These are phyloP conservation scores for Stereocaulon alpinum DNA, from an alignment of 495 filamentous ascomycete genomes.

Conservation along the genomic window DNA sequence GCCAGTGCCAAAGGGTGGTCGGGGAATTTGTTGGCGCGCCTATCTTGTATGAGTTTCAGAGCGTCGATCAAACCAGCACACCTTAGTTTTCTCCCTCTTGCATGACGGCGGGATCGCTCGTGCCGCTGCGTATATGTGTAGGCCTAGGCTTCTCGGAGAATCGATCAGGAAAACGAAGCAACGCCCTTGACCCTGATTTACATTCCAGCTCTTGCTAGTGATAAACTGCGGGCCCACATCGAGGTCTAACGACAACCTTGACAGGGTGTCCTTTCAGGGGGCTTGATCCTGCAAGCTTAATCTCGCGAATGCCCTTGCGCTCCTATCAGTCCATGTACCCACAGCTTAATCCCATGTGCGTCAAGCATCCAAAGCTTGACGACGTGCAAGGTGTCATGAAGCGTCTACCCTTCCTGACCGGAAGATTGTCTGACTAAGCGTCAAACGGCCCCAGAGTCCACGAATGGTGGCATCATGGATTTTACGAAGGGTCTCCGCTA, in stretches of 20 bases:
- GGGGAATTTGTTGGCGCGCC: slow-evolving; percentile 17
- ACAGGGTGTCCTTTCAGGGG: background rate
- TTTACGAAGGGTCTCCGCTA: no score
- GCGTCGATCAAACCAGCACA: slow-evolving; percentile 18
- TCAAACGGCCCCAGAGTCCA: background rate
- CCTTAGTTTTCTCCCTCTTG: background rate
- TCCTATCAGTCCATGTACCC: background rate
- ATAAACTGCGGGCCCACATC: background rate
- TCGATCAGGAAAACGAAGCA: background rate
- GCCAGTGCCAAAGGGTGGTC: no score
- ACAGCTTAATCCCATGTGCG: background rate
- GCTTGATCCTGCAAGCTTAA: background rate
- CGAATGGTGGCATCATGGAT: background rate
- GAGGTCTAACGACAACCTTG: background rate
- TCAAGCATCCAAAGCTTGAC: background rate
- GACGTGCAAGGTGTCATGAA: background rate
- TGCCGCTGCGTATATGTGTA: slow-evolving; percentile 7
- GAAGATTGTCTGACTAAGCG: background rate
- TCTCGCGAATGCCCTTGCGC: background rate
- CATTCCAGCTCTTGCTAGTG: background rate
- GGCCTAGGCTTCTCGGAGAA: background rate
- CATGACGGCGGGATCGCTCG: slow-evolving; percentile 5
- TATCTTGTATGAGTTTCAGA: slow-evolving; percentile 21
- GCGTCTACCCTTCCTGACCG: slow-evolving; percentile 1
- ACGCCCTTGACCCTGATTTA: background rate